Evolutionary conservation across 192 early-diverging fungal genomes (phyloP), one percentile per base, ranked within the genome.

Genomic region (Globomyces pollinis-pini): DNA sequence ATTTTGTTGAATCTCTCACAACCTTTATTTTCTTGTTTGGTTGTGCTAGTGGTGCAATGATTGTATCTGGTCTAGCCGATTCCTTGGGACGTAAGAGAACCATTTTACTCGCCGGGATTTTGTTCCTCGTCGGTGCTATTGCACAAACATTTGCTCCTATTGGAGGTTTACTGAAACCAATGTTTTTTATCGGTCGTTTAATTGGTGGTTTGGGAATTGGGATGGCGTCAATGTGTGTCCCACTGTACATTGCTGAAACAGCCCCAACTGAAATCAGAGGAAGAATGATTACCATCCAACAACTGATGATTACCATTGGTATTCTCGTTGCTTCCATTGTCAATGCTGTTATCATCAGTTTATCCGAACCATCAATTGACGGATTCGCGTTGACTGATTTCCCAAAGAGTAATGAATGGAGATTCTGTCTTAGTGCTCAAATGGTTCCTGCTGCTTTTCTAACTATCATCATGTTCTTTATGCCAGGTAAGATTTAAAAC

Each of bases 251-350:
- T 44, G 85, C 90, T 18, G 91, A 94, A 53, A 84, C 91, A 18
- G 83, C 91, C 20, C 89, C 89, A 16, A 72, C 87, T 44, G 68
- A 81, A 23, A 88, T 92, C 67, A 88, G 91, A 67, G 91, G 91
- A 31, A 85, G 88, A 30, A 79, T 94, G 21, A 85, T 90, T 21
- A 83, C 87, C 23, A 72, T 94, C 41, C 87, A 94, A 62, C 94
- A 96, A 68, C 88, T 89, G 76, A 86, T 90, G 60, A 95, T 96
- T 69, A 96, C 94, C 41, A 88, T 89, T 80, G 94, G 91, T 61
- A 85, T 70, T 58, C 50, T 71, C 13, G 34, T 73, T 42, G 71
- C 71, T 50, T 47, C 65, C 32, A 28, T 31, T 24, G 36, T 76
- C 69, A 78, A 80, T 71, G 39, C 69, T 47, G 61, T 67, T 51